phyloP scores from a whole-genome alignment of 768 basidiomycete species.

The Auricularia sp. region DNA sequence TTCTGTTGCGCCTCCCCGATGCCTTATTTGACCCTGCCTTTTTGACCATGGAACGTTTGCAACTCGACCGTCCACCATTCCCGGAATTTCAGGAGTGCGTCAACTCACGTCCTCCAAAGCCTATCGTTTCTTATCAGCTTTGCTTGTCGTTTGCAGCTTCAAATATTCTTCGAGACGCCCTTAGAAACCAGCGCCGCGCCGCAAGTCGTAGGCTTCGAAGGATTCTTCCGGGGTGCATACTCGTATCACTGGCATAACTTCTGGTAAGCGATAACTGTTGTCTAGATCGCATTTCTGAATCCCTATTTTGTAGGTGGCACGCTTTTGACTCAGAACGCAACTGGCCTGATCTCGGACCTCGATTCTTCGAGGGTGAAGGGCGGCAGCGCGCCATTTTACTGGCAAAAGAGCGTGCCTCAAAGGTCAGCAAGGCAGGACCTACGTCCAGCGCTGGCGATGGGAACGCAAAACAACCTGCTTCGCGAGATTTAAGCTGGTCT shows the following conservation, averaged over 20 bases:
- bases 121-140: no score
- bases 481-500: slow-evolving; percentile 28
- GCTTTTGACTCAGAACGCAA: slow-evolving; percentile 37
- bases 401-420: slow-evolving; percentile 7
- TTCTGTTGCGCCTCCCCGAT: slow-evolving; percentile 35
- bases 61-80: slow-evolving; percentile 36
- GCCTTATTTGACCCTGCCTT: slow-evolving; percentile 39
- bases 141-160: not conserved
- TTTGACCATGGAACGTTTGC: slow-evolving; percentile 37
- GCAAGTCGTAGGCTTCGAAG: slow-evolving; percentile 32
- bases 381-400: slow-evolving; percentile 5
- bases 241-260: slow-evolving; percentile 25
- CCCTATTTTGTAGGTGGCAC: not conserved
- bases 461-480: not conserved
- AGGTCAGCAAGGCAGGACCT: not conserved
- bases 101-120: not conserved
- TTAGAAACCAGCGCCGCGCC: slow-evolving; percentile 25
- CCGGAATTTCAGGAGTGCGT: slow-evolving; percentile 35
- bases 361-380: slow-evolving; percentile 22
- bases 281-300: not conserved
- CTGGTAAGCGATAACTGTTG: not conserved
- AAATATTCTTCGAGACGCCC: slow-evolving; percentile 22
- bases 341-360: slow-evolving; percentile 35
- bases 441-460: not conserved
- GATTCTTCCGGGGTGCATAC: slow-evolving; percentile 38